Base-by-base conservation (phyloP, 768 basidiomycete genomes). In the Hygrophoropsis aurantiaca region DNA sequence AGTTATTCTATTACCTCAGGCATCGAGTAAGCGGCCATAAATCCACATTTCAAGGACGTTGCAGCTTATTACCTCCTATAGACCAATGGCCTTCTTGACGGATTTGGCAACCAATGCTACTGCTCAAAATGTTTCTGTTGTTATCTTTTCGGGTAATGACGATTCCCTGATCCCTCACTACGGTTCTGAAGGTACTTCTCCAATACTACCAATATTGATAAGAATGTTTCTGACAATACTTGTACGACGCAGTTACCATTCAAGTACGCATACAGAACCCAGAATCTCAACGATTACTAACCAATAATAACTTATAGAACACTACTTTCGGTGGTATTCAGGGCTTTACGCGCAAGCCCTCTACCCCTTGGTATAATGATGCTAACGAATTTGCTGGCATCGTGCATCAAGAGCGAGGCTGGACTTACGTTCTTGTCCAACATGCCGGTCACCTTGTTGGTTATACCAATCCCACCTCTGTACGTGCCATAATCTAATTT, bases 291-390 rank as follows among this genome's bases (percentile, higher is more conserved):
- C 11, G 27, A n/a, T 39, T 10, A 11, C 11, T 25, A 36, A 9
- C 27, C 54, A 5, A 26, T 25, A 4, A 19, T 40, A 15, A 0
- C 45, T 16, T 36, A 0, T 42, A 87, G 83, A 90, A 90, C 55
- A 87, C 85, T 20, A 87, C 87, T 0, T 90, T 88, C 53, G 86
- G 85, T 20, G 87, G 85, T 5, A 81, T 82, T 35, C 84, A 80
- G 63, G 87, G 87, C 3, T 90, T 90, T 61, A 81, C 82, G 3
- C 72, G 78, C 39, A 73, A 75, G 47, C 87, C 87, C 0, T 75
- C 81, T 2, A 88, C 87, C 0, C 76, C 81, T 0, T 89, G 85
- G 84, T 67, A 64, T 44, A 79, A 81, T 42, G 82, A 85, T 43
- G 57, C 61, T 2, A 79, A 80, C 11, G 67, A 79, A 44, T 74